phyloP scores from a whole-genome alignment of 371 early-diverging fungal species.

The Mortierella sp. region DNA sequence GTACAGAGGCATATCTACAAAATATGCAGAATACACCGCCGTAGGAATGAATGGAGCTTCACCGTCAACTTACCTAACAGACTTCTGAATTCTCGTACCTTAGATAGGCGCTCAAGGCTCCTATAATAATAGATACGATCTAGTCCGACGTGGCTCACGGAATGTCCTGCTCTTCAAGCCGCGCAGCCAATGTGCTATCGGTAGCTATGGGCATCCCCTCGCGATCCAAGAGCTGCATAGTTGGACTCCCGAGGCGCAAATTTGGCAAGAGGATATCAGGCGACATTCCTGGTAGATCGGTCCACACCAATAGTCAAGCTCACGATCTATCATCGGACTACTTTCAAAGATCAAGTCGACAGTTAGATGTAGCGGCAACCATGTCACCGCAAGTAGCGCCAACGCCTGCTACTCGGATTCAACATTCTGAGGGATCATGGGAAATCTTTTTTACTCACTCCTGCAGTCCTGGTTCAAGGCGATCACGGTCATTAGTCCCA shows the following conservation, averaged over 20 bases:
- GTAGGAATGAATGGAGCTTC: neutral
- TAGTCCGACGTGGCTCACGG: constrained; percentile 1
- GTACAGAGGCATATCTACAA: neutral
- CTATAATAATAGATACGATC: neutral
- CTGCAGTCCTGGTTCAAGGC: constrained; percentile 17
- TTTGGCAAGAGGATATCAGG: constrained; percentile 18
- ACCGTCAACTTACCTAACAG: neutral
- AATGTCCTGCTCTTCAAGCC: constrained; percentile 53
- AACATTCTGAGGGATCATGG: constrained; percentile 28
- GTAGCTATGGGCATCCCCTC: constrained; percentile 52
- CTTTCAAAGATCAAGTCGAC: neutral
- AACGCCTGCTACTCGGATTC: neutral
- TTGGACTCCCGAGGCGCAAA: constrained; percentile 20
- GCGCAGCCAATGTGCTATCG: constrained; percentile 52
- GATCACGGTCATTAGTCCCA: constrained; percentile 22
- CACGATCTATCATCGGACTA: neutral
- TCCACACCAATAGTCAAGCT: constrained; percentile 1
- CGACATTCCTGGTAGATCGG: constrained; percentile 5
- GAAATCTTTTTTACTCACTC: constrained; percentile 41
- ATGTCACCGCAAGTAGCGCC: neutral
- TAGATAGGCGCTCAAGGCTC: neutral
- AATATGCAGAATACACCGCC: neutral
- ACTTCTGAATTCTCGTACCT: neutral
- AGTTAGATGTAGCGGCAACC: constrained; percentile 1
- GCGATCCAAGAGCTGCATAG: constrained; percentile 29